Base-by-base conservation (phyloP, 148 eudicot genomes). In the Amaranthus palmeri region DNA sequence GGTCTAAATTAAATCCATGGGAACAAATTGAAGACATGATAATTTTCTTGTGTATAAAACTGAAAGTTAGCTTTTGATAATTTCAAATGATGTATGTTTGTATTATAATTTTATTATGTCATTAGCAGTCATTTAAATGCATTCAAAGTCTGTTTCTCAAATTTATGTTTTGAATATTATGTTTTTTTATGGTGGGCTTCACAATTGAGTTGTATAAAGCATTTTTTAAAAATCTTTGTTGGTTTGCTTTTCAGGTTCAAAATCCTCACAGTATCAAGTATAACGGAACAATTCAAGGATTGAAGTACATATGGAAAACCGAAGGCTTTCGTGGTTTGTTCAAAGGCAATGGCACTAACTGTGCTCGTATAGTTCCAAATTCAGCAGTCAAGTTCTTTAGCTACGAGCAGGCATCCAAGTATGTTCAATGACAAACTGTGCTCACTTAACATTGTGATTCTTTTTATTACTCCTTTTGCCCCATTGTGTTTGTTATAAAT, bases 331-430 rank as follows among this genome's bases (percentile, higher is more conserved):
- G 93, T 55, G 97, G 97, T 72, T 77, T 92, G 78, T 92, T 92
- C 76, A 92, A 90, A 83, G 97, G 97, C 77, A 92, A 92, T 71
- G 97, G 97, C 51, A 88, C 96, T 58, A 92, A 92, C 71, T 90
- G 97, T 72, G 97, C 97, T 69, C 97, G 97, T 54, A 92, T 92
- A 70, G 96, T 92, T 55, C 96, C 97, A 61, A 92, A 92, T 78
- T 92, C 97, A 25, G 97, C 96, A 40, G 96, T 92, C 77, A 92
- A 92, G 84, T 90, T 90, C 80, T 92, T 90, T 58, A 88, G 97
- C 79, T 92, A 92, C 9, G 97, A 92, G 83, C 84, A 92, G 77
- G 97, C 97, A 66, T 92, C 97, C 36, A 84, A 85, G 97, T 92
- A 90, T 73, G 83, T 71, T 74, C 62, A 41, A 4, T 74, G 15